phyloP scores from a whole-genome alignment of 371 early-diverging fungal species.

The Actinomucor elegans region DNA sequence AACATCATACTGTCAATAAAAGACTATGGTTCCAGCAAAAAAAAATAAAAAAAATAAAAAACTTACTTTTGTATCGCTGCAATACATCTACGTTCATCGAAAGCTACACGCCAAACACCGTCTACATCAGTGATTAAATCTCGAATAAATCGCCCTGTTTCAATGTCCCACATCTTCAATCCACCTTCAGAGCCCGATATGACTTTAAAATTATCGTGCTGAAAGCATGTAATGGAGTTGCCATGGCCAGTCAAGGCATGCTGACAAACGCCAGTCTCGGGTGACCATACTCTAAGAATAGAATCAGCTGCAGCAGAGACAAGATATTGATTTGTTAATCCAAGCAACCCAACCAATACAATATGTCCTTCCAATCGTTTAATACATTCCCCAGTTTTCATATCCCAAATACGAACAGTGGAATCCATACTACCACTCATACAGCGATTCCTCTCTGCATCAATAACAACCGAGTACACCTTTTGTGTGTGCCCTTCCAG shows the following conservation, averaged over 20 bases:
- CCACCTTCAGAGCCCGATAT: slow-evolving; percentile 91
- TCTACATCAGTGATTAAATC: slow-evolving; percentile 71
- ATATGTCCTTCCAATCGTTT: slow-evolving; percentile 78
- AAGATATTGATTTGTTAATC: slow-evolving; percentile 77
- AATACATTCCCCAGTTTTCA: slow-evolving; percentile 73
- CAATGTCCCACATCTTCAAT: slow-evolving; percentile 92
- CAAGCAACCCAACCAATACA: slow-evolving; percentile 90
- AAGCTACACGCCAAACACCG: slow-evolving; percentile 93
- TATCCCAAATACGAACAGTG: slow-evolving; percentile 91
- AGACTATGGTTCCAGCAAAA: neutral
- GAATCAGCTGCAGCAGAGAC: slow-evolving; percentile 97
- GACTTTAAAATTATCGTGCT: slow-evolving; percentile 85
- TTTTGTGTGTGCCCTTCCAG: slow-evolving; percentile 90
- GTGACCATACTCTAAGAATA: slow-evolving; percentile 93
- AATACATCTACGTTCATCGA: slow-evolving; percentile 83
- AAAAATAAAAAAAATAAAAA: neutral
- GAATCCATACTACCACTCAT: slow-evolving; percentile 96
- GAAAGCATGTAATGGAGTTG: slow-evolving; percentile 94
- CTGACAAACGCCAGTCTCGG: slow-evolving; percentile 68
- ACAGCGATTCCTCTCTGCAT: slow-evolving; percentile 70
- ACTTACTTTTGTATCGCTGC: slow-evolving; percentile 77
- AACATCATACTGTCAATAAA: neutral
- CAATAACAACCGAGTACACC: slow-evolving; percentile 88
- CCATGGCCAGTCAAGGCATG: slow-evolving; percentile 70
- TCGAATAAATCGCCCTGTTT: slow-evolving; percentile 73